phyloP scores from a whole-genome alignment of 1,139 yeast genomes.

The Sugiyamaella grinbergsii region DNA sequence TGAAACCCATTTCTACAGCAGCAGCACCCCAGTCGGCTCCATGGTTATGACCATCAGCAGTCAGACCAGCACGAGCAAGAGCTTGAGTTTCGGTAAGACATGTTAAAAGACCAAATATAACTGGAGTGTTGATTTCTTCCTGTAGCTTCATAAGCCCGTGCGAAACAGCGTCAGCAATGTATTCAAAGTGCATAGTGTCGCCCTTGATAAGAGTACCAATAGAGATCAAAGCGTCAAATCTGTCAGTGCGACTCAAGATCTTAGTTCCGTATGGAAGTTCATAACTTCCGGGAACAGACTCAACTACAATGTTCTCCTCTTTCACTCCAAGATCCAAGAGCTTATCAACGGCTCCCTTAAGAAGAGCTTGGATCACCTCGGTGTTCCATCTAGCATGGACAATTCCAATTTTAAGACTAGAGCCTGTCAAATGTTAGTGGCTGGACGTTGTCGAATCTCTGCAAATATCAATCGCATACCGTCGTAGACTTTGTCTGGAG shows the following conservation, averaged over 20 bases:
- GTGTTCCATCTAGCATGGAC: constrained; percentile 96
- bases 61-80: constrained; percentile 86
- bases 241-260: constrained; percentile 53
- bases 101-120: constrained; percentile 89
- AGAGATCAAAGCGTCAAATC: constrained; percentile 83
- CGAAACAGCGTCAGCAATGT: constrained; percentile 88
- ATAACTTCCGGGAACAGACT: constrained; percentile 91
- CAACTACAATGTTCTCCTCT: constrained; percentile 73
- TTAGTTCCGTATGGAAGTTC: constrained; percentile 86
- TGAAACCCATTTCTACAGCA: constrained; percentile 86
- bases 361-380: constrained; percentile 73
- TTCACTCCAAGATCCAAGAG: constrained; percentile 67
- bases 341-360: constrained; percentile 70
- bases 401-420: constrained; percentile 72
- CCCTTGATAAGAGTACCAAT: constrained; percentile 96
- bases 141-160: constrained; percentile 84
- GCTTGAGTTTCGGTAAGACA: constrained; percentile 96
- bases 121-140: constrained; percentile 69
- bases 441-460: too few species aligned
- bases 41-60: constrained; percentile 80
- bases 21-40: constrained; percentile 99
- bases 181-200: constrained; percentile 96
- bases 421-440: constrained; percentile 47
- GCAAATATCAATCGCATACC: constrained; percentile 31
- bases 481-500: constrained; percentile 68